Conservation (phyloP, 192 early-diverging fungal species). For the Coemansia sp. region DNA sequence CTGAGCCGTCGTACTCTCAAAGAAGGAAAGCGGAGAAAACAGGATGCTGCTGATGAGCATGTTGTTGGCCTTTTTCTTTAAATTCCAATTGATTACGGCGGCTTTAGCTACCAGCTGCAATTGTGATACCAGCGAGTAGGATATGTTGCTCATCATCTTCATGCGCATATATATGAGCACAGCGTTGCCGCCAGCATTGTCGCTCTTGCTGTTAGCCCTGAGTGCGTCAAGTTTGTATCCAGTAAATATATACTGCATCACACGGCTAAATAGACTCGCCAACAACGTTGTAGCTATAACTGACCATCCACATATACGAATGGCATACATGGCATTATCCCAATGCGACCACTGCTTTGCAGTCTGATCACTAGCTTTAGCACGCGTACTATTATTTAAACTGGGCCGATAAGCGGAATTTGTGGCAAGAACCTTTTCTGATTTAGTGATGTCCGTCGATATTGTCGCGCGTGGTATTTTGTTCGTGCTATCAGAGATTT, state of each 20-base stretch:
- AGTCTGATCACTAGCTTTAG: neutral
- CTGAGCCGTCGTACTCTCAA: neutral
- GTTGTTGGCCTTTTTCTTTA: neutral
- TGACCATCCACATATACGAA: constrained; percentile 11
- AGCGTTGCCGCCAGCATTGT: neutral
- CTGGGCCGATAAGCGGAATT: neutral
- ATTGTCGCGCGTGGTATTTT: neutral
- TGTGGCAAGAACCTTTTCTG: neutral
- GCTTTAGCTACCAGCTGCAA: neutral
- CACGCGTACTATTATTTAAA: neutral
- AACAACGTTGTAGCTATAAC: neutral
- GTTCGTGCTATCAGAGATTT: neutral
- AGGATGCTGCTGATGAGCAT: neutral
- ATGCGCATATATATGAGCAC: neutral
- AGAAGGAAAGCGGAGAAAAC: neutral
- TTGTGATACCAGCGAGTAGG: neutral
- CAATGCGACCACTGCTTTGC: constrained; percentile 25
- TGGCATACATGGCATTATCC: constrained; percentile 55
- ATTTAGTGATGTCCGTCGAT: neutral
- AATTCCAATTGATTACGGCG: neutral
- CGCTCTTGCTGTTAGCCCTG: neutral
- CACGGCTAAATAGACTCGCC: neutral
- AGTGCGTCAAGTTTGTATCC: constrained; percentile 11
- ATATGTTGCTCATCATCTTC: neutral
- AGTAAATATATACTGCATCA: neutral